Conservation (phyloP, 176 grass and related monocot species). For the Carex kokanica region DNA sequence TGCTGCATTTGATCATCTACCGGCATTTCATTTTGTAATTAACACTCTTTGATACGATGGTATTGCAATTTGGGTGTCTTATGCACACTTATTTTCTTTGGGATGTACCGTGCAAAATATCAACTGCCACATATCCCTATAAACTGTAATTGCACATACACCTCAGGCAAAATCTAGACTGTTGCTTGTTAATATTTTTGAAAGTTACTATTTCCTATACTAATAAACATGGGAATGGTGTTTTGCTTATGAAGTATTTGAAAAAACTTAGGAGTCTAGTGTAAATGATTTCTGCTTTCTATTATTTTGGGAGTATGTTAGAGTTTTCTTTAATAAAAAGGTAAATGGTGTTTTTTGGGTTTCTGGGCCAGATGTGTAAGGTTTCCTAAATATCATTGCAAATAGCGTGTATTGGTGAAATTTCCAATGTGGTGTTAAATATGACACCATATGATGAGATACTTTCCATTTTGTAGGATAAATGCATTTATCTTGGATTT, state of each 20-base stretch:
- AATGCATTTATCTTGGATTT: background rate
- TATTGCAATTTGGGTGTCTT: background rate
- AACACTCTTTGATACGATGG: background rate
- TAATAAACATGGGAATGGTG: background rate
- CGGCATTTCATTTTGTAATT: constrained; percentile 30
- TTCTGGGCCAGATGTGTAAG: background rate
- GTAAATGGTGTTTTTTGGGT: background rate
- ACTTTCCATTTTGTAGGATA: background rate
- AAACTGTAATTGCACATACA: background rate
- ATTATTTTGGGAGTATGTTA: background rate
- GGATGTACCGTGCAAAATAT: background rate
- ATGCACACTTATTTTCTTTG: background rate
- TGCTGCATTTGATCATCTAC: constrained; percentile 58
- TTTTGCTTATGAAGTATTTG: background rate
- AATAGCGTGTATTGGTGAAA: background rate
- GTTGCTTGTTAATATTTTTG: background rate
- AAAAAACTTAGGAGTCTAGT: background rate
- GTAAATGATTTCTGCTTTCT: background rate
- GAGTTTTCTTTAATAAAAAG: background rate
- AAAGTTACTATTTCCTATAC: too few relatives aligned
- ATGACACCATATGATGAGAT: background rate
- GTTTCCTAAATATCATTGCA: background rate
- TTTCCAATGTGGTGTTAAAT: background rate
- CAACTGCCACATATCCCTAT: background rate
- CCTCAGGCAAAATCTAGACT: background rate